Evolutionary conservation across 495 filamentous ascomycete species (phyloP).

Genomic region (Neohortaea acidophila): DNA sequence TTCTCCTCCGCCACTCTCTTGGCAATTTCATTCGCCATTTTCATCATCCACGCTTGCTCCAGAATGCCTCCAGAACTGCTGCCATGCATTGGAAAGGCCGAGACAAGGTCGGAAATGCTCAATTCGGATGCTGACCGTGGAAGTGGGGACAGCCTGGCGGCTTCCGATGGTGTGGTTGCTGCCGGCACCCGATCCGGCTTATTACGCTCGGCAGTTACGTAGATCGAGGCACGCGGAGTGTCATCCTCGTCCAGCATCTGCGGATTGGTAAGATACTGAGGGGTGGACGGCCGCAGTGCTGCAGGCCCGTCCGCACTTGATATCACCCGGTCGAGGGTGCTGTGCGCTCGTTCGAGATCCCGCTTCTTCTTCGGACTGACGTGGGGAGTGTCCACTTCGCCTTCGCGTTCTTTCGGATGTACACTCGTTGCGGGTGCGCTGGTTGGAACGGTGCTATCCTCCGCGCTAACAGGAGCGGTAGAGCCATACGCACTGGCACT

Average conservation of each 20-base stretch:
- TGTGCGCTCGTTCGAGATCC: slow-evolving; percentile 19
- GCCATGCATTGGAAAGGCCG: neutral
- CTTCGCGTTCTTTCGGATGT: slow-evolving; percentile 37
- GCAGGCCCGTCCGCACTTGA: too few relatives aligned
- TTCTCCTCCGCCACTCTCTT: slow-evolving; percentile 67
- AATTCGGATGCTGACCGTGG: slow-evolving; percentile 13
- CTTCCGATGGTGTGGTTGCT: neutral
- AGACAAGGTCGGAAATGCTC: slow-evolving; percentile 7
- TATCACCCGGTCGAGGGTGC: too few relatives aligned
- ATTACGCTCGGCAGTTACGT: too few relatives aligned
- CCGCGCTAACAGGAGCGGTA: slow-evolving; percentile 17
- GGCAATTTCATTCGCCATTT: slow-evolving; percentile 82
- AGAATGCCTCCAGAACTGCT: slow-evolving; percentile 39
- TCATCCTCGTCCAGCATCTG: too few relatives aligned
- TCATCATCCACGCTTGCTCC: slow-evolving; percentile 77
- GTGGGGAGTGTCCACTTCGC: slow-evolving; percentile 36
- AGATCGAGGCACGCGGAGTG: slow-evolving; percentile 14
- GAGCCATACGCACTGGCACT: slow-evolving; percentile 27
- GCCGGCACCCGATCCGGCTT: too few relatives aligned
- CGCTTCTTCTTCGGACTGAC: slow-evolving; percentile 27
- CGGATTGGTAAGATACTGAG: too few relatives aligned
- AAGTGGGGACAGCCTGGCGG: neutral
- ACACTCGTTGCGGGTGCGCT: slow-evolving; percentile 30
- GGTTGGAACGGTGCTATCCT: slow-evolving; percentile 26
- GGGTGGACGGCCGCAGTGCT: too few relatives aligned